Evolutionary conservation across 306 rosid species (phyloP), one percentile per base, ranked within the genome.

Genomic region (Herpetospermum pedunculosum): DNA sequence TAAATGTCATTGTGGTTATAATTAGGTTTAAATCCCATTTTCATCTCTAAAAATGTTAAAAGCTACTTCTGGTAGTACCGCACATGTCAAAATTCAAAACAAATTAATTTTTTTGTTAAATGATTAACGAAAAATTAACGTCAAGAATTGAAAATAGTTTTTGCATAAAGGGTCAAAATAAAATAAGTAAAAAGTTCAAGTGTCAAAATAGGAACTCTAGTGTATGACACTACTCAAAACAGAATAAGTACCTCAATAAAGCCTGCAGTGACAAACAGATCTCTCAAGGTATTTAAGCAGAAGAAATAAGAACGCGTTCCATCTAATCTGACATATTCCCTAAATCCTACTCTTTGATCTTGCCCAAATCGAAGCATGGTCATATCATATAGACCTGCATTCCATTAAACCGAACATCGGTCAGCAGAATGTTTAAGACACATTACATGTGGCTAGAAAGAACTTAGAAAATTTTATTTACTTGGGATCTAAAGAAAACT

Each of bases 341-440:
- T 86, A 75, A 84, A 85, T 40, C 93, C 93, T 38, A 85, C 90
- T 81, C 79, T 82, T 83, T 87, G 88, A 53, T 83, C 84, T 26
- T 50, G 75, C 81, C 83, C 85, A 78, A 89, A 92, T 59, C 97
- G 91, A 85, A 89, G 96, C 98, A 94, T 94, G 15, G 92, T 86
- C 98, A 91, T 94, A 84, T 94, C 98, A 77, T 91, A 94, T 69
- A 94, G 95, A 80, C 97, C 98, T 94, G 88, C 55, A 67, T 76
- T 74, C 81, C 73, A 77, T 5, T 58, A 75, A 79, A 34, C 52
- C 54, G 63, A 77, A 53, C 76, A 72, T 80, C 63, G 3, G 21
- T 74, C 74, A 77, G 55, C 26, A 63, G 54, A 59, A 75, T 11
- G 26, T 4, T 46, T 44, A 71, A 35, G 13, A 65, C 74, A 78